phyloP scores from a whole-genome alignment of 108 stramenopile species.

The Pseudonitzschia delicatissima region DNA sequence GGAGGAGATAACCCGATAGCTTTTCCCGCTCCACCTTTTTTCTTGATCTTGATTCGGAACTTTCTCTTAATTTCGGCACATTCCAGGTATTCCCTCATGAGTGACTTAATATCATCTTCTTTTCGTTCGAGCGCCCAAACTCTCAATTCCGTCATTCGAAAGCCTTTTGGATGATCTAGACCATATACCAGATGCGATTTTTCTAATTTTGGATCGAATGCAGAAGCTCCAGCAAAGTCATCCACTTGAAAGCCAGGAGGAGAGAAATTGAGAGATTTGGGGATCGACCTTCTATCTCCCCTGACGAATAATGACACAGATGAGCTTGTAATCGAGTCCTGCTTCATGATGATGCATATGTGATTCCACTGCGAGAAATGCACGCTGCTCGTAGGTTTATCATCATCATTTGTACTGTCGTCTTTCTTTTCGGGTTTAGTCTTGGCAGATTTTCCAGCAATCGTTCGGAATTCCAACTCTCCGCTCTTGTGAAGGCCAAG shows the following conservation, averaged over 20 bases:
- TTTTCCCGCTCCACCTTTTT: constrained; percentile 29
- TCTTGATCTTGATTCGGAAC: constrained; percentile 80
- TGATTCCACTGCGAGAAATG: constrained; percentile 84
- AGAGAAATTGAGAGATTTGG: constrained; percentile 30
- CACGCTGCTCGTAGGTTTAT: constrained; percentile 27
- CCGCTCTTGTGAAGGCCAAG: constrained; percentile 66
- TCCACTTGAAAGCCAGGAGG: constrained; percentile 48
- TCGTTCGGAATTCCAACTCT: constrained; percentile 68
- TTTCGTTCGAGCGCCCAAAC: constrained; percentile 75
- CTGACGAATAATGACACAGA: constrained; percentile 39
- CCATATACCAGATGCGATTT: constrained; percentile 70
- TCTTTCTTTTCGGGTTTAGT: constrained; percentile 14
- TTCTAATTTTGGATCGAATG: constrained; percentile 63
- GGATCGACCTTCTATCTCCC: constrained; percentile 19
- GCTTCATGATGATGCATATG: constrained; percentile 56
- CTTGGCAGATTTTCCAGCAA: constrained; percentile 29
- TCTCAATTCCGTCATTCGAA: constrained; percentile 80
- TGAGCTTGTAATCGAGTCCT: constrained; percentile 28
- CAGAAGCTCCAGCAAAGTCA: constrained; percentile 42
- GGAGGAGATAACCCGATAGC: constrained; percentile 8
- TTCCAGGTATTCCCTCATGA: constrained; percentile 82
- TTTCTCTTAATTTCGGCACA: constrained; percentile 80
- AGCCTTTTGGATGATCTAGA: constrained; percentile 56
- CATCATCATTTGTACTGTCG: constrained; percentile 33
- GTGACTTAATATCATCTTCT: constrained; percentile 70